These are phyloP conservation scores for Articulospora tetracladia DNA, from an alignment of 495 filamentous ascomycete species.

Conservation along the genomic window DNA sequence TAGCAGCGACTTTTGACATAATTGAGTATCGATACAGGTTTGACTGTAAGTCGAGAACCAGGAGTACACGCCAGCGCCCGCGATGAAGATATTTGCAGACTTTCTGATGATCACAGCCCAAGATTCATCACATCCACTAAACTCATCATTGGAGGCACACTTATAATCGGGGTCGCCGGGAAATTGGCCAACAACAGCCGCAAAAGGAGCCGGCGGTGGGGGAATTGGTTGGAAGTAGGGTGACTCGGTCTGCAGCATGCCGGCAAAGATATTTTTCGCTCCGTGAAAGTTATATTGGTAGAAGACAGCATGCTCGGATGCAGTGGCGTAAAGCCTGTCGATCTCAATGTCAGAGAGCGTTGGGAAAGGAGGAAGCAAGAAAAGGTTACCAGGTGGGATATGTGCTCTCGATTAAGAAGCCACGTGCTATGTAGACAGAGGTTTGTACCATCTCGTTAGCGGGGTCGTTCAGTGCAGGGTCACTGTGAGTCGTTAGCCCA, in stretches of 20 bases:
- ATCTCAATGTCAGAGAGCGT: slow-evolving; percentile 39
- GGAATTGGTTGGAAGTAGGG: slow-evolving; percentile 75
- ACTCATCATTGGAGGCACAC: slow-evolving; percentile 25
- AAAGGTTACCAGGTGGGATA: slow-evolving; percentile 46
- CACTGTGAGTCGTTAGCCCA: slow-evolving; percentile 1
- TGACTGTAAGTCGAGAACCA: slow-evolving; percentile 23
- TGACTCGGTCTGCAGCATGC: slow-evolving; percentile 66
- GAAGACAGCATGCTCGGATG: slow-evolving; percentile 66
- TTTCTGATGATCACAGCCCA: slow-evolving; percentile 22
- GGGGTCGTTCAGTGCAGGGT: slow-evolving; percentile 19
- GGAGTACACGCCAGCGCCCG: slow-evolving; percentile 23
- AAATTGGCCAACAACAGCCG: slow-evolving; percentile 24
- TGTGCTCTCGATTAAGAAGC: slow-evolving; percentile 46
- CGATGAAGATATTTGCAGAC: slow-evolving; percentile 22
- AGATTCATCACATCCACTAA: slow-evolving; percentile 19
- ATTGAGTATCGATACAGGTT: slow-evolving; percentile 17
- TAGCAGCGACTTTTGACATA: slow-evolving; percentile 20
- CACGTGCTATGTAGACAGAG: slow-evolving; percentile 7
- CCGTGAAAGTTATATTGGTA: slow-evolving; percentile 69
- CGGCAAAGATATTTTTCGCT: slow-evolving; percentile 61
- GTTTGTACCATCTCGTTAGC: slow-evolving; percentile 31
- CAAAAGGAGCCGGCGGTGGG: slow-evolving; percentile 50
- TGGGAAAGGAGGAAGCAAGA: slow-evolving; percentile 46
- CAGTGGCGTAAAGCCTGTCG: slow-evolving; percentile 56
- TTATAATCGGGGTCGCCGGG: slow-evolving; percentile 18